Evolutionary conservation across 441 rosid species (phyloP), one percentile per base, ranked within the genome.

Genomic region (Erysimum pusillum): DNA sequence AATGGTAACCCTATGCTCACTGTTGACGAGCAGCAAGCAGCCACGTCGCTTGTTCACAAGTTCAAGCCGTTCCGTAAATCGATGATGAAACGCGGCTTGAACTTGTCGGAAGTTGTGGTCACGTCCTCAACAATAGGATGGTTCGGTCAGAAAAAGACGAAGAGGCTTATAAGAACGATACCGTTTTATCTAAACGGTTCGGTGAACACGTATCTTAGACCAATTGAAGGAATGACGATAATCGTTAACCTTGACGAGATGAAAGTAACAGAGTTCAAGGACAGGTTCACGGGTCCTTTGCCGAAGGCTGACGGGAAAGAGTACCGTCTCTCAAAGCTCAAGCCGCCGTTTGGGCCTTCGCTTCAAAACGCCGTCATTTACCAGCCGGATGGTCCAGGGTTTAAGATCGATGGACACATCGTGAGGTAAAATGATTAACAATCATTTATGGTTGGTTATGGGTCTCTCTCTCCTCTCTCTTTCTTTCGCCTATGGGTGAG

Each of bases 1-100:
- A 80, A 86, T 53, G 96, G 97, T 1, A 85, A 82, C 81, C 96
- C 93, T 57, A 85, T 86, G 54, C 77, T 90, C 32, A 74, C 89
- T 4, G 83, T 80, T 18, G 61, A 25, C 9, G 96, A 90, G 79
- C 82, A 79, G 14, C 61, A 64, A 35, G 57, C 35, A 68, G 85
- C 95, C 4, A 76, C 72, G 28, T 69, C 67, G 31, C 59, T 92
- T 44, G 88, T 92, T 1, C 15, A 69, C 22, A 70, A n/a, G 34
- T 84, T 87, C 61, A 75, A 79, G 0, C 83, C 84, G 14, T 90
- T 92, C 82, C 56, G 20, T 63, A 63, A 78, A 3, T 84, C 93
- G 6, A 74, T 87, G 14, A 6, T 0, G 10, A 63, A 35, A 34
- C 74, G 97, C 20, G 85, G 87, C 2, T 71, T 87, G 49, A 88